A percentile compares a stretch with the other conserved stretches of the same genome.
phyloP scores from a whole-genome alignment of 306 rosid genomes.

The Prunus persica region DNA sequence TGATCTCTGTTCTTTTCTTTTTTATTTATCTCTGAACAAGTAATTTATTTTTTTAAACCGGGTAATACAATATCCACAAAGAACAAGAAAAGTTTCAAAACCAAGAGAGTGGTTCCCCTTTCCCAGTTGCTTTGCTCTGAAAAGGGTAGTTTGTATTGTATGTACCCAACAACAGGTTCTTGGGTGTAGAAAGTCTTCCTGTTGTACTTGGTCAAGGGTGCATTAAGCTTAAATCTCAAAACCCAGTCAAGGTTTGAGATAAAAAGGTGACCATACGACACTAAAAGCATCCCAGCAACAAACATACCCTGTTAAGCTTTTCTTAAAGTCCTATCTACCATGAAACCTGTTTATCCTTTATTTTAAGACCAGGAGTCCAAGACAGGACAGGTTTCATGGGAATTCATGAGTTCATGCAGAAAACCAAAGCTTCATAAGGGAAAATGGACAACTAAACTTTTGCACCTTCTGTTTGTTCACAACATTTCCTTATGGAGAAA shows the following conservation, averaged over 20 bases:
- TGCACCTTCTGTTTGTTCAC: too few species aligned
- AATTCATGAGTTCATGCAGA: too few species aligned
- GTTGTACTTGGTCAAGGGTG: slow-evolving; percentile 57
- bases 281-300: slow-evolving; percentile 63
- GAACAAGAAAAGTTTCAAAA: not conserved
- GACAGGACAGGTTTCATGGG: too few species aligned
- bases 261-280: slow-evolving; percentile 69
- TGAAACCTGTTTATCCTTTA: too few species aligned
- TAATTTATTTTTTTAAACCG: not conserved
- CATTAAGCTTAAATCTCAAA: slow-evolving; percentile 55
- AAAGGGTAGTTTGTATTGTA: slow-evolving; percentile 66
- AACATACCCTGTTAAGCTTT: slow-evolving; percentile 67
- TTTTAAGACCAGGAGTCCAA: too few species aligned
- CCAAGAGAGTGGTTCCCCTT: slow-evolving; percentile 20
- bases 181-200: slow-evolving; percentile 80
- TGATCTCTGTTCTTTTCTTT: too few species aligned
- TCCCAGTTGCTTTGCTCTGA: slow-evolving; percentile 23
- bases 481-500: too few species aligned
- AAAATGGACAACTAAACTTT: too few species aligned
- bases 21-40: too few species aligned
- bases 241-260: slow-evolving; percentile 80
- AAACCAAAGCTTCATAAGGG: too few species aligned
- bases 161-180: slow-evolving; percentile 80
- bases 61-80: not conserved
- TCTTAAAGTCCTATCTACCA: slow-evolving; percentile 32